Percentiles rank a stretch among this genome's conserved stretches.
Conservation (phyloP, 2,329 filamentous ascomycete genomes). For the Chrysoporthe puriensis region DNA sequence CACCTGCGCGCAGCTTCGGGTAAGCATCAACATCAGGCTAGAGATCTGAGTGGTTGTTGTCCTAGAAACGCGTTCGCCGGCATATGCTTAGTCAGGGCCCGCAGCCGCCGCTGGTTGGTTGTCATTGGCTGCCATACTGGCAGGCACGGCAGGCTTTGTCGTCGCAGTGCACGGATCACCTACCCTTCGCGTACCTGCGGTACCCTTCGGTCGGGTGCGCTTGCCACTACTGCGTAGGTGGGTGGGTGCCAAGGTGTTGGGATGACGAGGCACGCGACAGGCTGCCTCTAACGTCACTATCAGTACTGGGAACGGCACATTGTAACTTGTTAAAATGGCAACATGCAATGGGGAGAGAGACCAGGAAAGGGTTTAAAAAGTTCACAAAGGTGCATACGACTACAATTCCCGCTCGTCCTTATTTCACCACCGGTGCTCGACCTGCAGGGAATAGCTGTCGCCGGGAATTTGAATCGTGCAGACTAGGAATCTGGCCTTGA, state of each 20-base stretch:
- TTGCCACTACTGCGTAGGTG: background rate
- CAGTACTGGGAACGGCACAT: background rate
- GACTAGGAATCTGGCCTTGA: background rate
- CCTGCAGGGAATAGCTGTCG: background rate
- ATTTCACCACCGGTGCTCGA: too few relatives aligned
- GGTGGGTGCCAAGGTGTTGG: background rate
- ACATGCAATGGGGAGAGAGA: background rate
- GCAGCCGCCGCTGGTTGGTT: conserved; percentile 7
- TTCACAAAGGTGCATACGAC: background rate
- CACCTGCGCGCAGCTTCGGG: conserved; percentile 7
- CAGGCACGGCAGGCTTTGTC: background rate
- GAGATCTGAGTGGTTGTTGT: conserved; percentile 23
- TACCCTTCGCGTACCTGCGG: background rate
- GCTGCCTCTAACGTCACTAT: conserved; percentile 8
- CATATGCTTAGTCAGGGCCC: conserved; percentile 17
- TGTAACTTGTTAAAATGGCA: background rate
- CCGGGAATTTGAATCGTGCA: background rate
- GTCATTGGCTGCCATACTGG: background rate
- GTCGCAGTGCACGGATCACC: conserved; percentile 6
- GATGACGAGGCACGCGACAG: background rate
- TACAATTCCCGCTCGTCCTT: background rate
- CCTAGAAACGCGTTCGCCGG: conserved; percentile 27
- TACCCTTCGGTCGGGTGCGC: background rate
- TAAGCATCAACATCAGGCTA: conserved; percentile 9
- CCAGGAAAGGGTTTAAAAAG: too few relatives aligned